Evolutionary conservation across 441 rosid species (phyloP).

Genomic region (Croton setiger): DNA sequence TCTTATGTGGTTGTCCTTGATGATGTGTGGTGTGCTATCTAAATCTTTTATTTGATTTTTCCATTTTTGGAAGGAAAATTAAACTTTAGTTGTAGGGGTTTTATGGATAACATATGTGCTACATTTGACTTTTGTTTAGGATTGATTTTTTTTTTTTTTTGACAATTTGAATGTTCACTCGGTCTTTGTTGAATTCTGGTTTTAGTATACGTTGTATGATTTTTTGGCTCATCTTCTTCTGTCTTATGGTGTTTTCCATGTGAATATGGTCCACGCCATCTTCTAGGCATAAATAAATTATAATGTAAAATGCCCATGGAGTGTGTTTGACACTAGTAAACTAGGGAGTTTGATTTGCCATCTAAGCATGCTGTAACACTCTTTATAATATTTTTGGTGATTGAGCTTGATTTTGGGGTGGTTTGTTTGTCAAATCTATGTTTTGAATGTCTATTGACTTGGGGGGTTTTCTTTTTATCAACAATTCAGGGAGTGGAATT

Average conservation of each 20-base stretch:
- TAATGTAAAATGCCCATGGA: constrained; percentile 10
- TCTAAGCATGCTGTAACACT: constrained; percentile 14
- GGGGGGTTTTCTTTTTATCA: constrained; percentile 32
- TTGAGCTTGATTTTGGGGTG: constrained; percentile 23
- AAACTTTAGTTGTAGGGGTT: not conserved
- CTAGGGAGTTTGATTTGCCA: constrained; percentile 7
- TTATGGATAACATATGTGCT: not conserved
- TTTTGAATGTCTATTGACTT: constrained; percentile 38
- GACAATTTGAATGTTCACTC: not conserved
- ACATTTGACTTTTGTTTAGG: not conserved
- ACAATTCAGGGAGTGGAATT: constrained; percentile 45
- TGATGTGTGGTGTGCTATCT: constrained; percentile 9
- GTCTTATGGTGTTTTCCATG: not conserved
- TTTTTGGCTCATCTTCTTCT: not conserved
- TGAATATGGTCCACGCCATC: not conserved
- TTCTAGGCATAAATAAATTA: no score
- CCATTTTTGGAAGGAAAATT: not conserved
- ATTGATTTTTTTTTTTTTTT: not conserved
- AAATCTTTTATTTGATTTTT: not conserved
- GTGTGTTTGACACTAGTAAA: not conserved
- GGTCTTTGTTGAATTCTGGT: not conserved
- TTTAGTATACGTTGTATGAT: not conserved
- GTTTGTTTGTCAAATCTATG: constrained; percentile 18
- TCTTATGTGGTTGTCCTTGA: constrained; percentile 21
- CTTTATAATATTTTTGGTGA: constrained; percentile 14